A percentile compares a stretch with the other conserved stretches of the same genome.
These are phyloP conservation scores for Ophiostoma perfectum DNA, from an alignment of 2,329 filamentous ascomycete genomes.

Conservation along the genomic window DNA sequence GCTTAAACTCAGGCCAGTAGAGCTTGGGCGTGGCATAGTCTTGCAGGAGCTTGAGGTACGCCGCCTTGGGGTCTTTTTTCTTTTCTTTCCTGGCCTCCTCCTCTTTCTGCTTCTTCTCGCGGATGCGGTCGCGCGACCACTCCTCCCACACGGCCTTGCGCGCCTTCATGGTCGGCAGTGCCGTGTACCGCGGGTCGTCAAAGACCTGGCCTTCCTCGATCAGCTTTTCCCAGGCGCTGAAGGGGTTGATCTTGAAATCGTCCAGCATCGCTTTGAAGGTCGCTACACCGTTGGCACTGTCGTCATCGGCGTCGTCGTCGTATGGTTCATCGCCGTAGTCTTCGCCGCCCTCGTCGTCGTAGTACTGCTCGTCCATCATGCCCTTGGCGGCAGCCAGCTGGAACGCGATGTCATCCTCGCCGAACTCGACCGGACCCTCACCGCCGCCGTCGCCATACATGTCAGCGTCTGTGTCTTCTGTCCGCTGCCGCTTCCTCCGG, in stretches of 20 bases:
- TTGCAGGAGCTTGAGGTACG: constrained; percentile 76
- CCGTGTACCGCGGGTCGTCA: constrained; percentile 81
- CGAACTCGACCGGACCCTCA: constrained; percentile 66
- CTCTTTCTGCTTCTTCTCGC: constrained; percentile 57
- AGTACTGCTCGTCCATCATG: constrained; percentile 38
- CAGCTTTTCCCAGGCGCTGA: constrained; percentile 84
- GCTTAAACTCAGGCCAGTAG: constrained; percentile 95
- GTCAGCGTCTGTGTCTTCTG: constrained; percentile 33
- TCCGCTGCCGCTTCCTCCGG: constrained; percentile 38
- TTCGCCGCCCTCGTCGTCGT: constrained; percentile 25
- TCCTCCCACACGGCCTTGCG: constrained; percentile 77
- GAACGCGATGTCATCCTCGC: constrained; percentile 89
- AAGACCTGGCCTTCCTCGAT: constrained; percentile 76
- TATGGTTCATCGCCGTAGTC: constrained; percentile 66
- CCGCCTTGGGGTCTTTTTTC: constrained; percentile 78
- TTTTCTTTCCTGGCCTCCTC: constrained; percentile 36
- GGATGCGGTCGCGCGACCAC: constrained; percentile 76
- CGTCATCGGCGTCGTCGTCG: constrained; percentile 75
- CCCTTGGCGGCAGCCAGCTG: constrained; percentile 87
- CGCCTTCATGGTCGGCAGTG: constrained; percentile 71
- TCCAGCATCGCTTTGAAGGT: constrained; percentile 83
- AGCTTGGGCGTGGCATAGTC: constrained; percentile 81
- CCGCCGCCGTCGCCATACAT: constrained; percentile 34
- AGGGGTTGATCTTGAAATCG: constrained; percentile 77
- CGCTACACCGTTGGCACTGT: constrained; percentile 65